Conservation (phyloP, 768 basidiomycete genomes). For the Boletus rufocinnamomeus region DNA sequence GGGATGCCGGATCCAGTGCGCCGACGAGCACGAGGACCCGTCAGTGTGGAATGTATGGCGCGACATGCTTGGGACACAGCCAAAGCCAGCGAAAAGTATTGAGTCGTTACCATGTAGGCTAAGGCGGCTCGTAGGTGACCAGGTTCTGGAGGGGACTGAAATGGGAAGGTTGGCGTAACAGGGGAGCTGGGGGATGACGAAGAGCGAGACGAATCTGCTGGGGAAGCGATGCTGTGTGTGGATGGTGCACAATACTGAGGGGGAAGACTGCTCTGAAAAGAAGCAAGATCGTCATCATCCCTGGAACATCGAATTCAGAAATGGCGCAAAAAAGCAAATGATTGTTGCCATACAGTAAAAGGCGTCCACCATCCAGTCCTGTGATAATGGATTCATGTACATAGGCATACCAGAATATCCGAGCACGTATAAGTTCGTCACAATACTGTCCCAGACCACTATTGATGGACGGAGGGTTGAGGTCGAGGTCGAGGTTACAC, state of each 20-base stretch:
- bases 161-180: conserved; percentile 24
- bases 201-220: conserved; percentile 37
- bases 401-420: conserved; percentile 90
- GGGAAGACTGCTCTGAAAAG: conserved; percentile 68
- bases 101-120: conserved; percentile 54
- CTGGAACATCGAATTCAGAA: conserved; percentile 39
- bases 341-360: conserved; percentile 62
- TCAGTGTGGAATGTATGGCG: conserved; percentile 73
- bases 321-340: not conserved
- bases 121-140: conserved; percentile 39
- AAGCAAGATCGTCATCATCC: conserved; percentile 71
- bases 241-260: conserved; percentile 37
- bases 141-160: conserved; percentile 26
- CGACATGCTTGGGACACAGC: conserved; percentile 77
- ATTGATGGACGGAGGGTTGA: conserved; percentile 46
- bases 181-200: conserved; percentile 28
- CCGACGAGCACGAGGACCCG: conserved; percentile 73
- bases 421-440: conserved; percentile 62
- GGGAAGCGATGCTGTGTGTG: conserved; percentile 33
- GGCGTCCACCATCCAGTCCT: conserved; percentile 81
- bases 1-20: conserved; percentile 49
- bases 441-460: conserved; percentile 57
- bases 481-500: conserved; percentile 60
- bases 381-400: conserved; percentile 82
- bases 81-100: conserved; percentile 69